Conservation (phyloP, 805 yeast genomes). For the Candida morakotiae region DNA sequence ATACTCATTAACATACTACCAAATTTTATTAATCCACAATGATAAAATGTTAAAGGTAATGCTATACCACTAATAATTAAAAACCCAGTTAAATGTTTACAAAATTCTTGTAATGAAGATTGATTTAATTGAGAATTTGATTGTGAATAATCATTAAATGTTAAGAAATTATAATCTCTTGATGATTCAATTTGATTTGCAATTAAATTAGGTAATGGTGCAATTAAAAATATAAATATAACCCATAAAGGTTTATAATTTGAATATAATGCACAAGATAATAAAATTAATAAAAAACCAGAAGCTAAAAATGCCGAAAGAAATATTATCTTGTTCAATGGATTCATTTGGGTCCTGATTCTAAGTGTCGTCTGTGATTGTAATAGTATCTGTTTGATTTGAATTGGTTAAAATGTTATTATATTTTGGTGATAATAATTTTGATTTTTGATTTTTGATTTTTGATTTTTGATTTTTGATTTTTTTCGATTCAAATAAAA, state of each 20-base stretch:
- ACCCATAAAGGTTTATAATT: constrained; percentile 42
- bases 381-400: not conserved
- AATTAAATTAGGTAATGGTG: constrained; percentile 42
- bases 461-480: not conserved
- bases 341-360: constrained; percentile 42
- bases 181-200: constrained; percentile 32
- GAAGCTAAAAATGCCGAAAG: constrained; percentile 43
- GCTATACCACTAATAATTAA: constrained; percentile 42
- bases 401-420: not conserved
- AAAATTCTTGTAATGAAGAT: constrained; percentile 33
- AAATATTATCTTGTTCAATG: constrained; percentile 43
- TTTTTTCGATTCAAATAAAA: not conserved
- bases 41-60: constrained; percentile 40
- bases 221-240: constrained; percentile 37
- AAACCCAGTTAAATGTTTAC: constrained; percentile 37
- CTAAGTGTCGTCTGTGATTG: too few relatives aligned
- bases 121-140: constrained; percentile 35
- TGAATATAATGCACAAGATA: constrained; percentile 42
- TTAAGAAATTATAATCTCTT: constrained; percentile 38
- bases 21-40: constrained; percentile 29
- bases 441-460: not conserved
- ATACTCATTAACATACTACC: constrained; percentile 43
- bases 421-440: not conserved
- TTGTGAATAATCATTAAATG: constrained; percentile 38
- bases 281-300: constrained; percentile 39